These are phyloP conservation scores for Wickerhamiella sergipiensis DNA, from an alignment of 805 yeast species.

Conservation along the genomic window DNA sequence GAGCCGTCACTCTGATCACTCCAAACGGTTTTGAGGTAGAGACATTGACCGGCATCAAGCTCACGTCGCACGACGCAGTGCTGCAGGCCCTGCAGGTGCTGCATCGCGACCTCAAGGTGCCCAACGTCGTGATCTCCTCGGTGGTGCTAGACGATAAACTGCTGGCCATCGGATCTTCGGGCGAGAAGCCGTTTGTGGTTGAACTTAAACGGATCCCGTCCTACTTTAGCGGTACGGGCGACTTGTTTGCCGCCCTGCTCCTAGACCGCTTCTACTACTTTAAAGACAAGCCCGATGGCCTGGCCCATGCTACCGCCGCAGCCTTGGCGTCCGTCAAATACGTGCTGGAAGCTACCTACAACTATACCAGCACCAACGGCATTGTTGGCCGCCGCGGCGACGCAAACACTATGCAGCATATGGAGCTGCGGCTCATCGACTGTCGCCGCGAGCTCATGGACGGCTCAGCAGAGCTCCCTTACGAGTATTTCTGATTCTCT, in stretches of 20 bases:
- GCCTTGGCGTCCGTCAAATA: constrained; percentile 32
- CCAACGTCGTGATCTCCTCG: constrained; percentile 57
- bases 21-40: constrained; percentile 90
- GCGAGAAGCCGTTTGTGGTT: constrained; percentile 26
- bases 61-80: constrained; percentile 30
- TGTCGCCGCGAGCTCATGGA: constrained; percentile 29
- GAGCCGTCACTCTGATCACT: constrained; percentile 56
- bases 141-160: constrained; percentile 26
- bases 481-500: not conserved
- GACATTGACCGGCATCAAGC: constrained; percentile 41
- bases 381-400: constrained; percentile 28
- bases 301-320: constrained; percentile 26
- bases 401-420: constrained; percentile 43
- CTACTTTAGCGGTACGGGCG: constrained; percentile 94
- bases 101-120: constrained; percentile 36
- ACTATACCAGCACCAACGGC: constrained; percentile 7
- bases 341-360: constrained; percentile 27
- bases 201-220: constrained; percentile 53
- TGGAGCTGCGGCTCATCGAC: constrained; percentile 59
- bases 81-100: constrained; percentile 34
- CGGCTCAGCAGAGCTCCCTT: not conserved
- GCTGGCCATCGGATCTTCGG: constrained; percentile 35
- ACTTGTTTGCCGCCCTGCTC: constrained; percentile 68
- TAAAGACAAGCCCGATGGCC: constrained; percentile 16
- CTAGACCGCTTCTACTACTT: constrained; percentile 42